A percentile compares a stretch with the other conserved stretches of the same genome.
These are phyloP conservation scores for Zygoascus ofunaensis DNA, from an alignment of 805 yeast species.

Conservation along the genomic window DNA sequence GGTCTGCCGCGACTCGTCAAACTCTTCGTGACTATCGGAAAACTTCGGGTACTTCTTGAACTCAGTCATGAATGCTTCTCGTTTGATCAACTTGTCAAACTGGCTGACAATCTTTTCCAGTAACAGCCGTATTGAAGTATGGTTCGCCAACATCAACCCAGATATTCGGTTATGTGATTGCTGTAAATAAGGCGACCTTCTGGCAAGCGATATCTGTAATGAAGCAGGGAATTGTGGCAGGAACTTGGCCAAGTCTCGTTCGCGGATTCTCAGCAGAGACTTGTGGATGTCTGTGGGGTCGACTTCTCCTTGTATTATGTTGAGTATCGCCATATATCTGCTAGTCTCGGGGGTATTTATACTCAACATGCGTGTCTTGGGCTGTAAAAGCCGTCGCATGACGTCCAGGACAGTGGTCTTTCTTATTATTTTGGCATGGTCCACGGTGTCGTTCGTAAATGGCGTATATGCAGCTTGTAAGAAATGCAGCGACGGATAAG, in stretches of 20 bases:
- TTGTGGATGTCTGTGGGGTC: conserved; percentile 61
- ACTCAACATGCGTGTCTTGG: conserved; percentile 64
- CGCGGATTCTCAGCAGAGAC: conserved; percentile 33
- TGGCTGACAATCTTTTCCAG: conserved; percentile 61
- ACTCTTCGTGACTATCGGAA: conserved; percentile 46
- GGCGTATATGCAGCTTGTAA: conserved; percentile 67
- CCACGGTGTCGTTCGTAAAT: conserved; percentile 56
- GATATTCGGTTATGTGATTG: conserved; percentile 44
- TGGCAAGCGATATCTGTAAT: conserved; percentile 68
- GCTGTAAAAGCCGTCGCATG: conserved; percentile 70
- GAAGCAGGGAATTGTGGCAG: conserved; percentile 82
- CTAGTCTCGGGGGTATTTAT: conserved; percentile 35
- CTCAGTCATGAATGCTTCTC: conserved; percentile 77
- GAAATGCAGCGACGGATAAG: conserved; percentile 78
- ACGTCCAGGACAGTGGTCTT: conserved; percentile 78
- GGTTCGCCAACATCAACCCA: conserved; percentile 79
- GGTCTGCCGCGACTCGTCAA: conserved; percentile 68
- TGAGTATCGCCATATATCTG: conserved; percentile 58
- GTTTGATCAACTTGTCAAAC: conserved; percentile 67
- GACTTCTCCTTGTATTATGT: conserved; percentile 56
- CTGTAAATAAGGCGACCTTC: conserved; percentile 51
- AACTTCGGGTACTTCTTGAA: conserved; percentile 45
- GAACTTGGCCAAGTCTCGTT: conserved; percentile 46
- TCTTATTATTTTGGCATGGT: conserved; percentile 49
- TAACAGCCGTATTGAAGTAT: conserved; percentile 62